These are phyloP conservation scores for Dioscorea zingiberensis DNA, from an alignment of 106 monocot species.

Conservation along the genomic window DNA sequence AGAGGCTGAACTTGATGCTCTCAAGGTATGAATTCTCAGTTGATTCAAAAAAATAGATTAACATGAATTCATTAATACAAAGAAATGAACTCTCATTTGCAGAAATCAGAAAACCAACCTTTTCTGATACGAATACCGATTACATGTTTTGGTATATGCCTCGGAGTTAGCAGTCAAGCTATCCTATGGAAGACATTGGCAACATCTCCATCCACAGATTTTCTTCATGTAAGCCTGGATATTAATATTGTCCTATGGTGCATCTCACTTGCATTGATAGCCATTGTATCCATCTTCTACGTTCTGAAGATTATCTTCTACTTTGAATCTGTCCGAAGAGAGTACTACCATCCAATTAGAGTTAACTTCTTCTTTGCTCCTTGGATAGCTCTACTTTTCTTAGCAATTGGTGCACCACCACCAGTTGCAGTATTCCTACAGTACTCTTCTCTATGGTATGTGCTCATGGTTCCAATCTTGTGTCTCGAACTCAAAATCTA, in stretches of 20 bases:
- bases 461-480: slow-evolving; percentile 53
- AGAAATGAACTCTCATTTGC: no score
- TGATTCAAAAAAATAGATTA: no score
- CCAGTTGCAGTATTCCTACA: slow-evolving; percentile 13
- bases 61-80: no score
- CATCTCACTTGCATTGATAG: slow-evolving; percentile 36
- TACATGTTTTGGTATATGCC: slow-evolving; percentile 44
- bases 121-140: slow-evolving; percentile 64
- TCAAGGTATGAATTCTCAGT: no score
- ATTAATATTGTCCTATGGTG: slow-evolving; percentile 46
- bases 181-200: slow-evolving; percentile 51
- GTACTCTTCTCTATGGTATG: slow-evolving; percentile 44
- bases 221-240: slow-evolving; percentile 22
- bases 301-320: slow-evolving; percentile 44
- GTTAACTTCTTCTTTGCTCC: slow-evolving; percentile 75
- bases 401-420: slow-evolving; percentile 36
- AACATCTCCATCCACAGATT: slow-evolving; percentile 28
- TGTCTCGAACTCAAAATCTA: slow-evolving; percentile 71
- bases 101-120: slow-evolving; percentile 34
- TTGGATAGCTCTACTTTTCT: slow-evolving; percentile 52
- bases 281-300: slow-evolving; percentile 22
- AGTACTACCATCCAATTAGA: slow-evolving; percentile 56
- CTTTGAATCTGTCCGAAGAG: slow-evolving; percentile 57
- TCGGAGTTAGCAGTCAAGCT: slow-evolving; percentile 51
- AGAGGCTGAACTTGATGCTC: no score